Percentiles rank a stretch among this genome's conserved stretches.
Evolutionary conservation across 192 early-diverging fungal species (phyloP).

Genomic region (Gonapodya prolifera): DNA sequence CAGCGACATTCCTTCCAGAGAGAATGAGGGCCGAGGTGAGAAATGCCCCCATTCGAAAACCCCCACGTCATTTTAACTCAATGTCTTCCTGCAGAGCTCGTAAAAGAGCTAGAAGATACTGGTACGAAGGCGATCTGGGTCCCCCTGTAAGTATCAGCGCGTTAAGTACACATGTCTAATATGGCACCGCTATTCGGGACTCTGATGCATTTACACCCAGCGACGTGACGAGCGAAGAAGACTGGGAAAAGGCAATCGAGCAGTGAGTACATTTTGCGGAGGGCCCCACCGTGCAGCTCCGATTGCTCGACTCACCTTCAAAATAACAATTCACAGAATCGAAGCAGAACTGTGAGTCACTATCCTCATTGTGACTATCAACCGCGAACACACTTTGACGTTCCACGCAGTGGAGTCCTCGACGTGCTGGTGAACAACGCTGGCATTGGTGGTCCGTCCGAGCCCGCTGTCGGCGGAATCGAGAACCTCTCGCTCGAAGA

Average conservation of each 20-base stretch:
- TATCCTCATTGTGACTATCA: neutral
- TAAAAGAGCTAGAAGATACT: neutral
- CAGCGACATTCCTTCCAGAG: neutral
- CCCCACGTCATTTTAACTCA: neutral
- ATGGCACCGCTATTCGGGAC: neutral
- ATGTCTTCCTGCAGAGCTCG: neutral
- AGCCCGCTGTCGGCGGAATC: neutral
- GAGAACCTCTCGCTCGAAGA: neutral
- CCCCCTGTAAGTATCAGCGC: neutral
- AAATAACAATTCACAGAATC: neutral
- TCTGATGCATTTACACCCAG: neutral
- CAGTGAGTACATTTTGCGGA: neutral
- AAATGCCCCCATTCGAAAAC: neutral
- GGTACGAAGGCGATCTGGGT: conserved; percentile 2
- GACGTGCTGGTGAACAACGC: neutral
- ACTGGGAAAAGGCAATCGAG: neutral
- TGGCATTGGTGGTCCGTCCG: neutral
- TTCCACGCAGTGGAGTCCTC: neutral
- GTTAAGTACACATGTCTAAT: neutral
- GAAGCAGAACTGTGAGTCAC: neutral
- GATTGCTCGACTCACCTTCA: neutral
- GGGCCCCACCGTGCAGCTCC: neutral
- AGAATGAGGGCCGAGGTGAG: neutral
- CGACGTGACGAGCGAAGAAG: neutral
- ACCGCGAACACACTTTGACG: neutral